Percentiles rank a stretch among this genome's conserved stretches.
Evolutionary conservation across 2,329 filamentous ascomycete genomes (phyloP).

Genomic region (Capronia americana): DNA sequence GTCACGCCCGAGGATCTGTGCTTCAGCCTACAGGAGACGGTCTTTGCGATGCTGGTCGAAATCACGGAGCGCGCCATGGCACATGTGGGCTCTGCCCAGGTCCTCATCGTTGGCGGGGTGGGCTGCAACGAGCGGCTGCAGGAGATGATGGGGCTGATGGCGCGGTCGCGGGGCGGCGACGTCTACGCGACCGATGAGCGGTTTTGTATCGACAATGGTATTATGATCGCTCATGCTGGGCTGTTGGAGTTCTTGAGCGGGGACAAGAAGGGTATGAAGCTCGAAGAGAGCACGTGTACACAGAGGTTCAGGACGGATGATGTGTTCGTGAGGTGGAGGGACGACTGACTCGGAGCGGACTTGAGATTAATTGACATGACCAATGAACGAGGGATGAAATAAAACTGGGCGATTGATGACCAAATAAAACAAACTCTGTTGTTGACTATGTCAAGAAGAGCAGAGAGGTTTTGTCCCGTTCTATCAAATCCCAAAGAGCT

Average conservation of each 20-base stretch:
- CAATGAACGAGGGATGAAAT: background rate
- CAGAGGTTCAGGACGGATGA: constrained; percentile 84
- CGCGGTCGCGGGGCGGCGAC: constrained; percentile 81
- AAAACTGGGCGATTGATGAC: background rate
- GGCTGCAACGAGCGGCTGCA: constrained; percentile 94
- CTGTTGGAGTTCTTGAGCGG: constrained; percentile 83
- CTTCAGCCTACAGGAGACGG: constrained; percentile 92
- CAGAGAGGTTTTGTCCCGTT: background rate
- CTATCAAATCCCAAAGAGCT: background rate
- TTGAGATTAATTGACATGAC: background rate
- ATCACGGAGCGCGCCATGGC: constrained; percentile 99
- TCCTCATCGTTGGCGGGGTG: constrained; percentile 93
- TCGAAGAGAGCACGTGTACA: constrained; percentile 84
- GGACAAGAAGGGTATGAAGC: constrained; percentile 64
- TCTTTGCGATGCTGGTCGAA: constrained; percentile 96
- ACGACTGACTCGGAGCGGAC: constrained; percentile 49
- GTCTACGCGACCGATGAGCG: constrained; percentile 96
- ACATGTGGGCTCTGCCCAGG: constrained; percentile 87
- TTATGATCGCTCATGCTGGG: constrained; percentile 99
- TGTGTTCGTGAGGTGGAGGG: constrained; percentile 79
- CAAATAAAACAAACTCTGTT: background rate
- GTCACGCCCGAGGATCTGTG: constrained; percentile 86
- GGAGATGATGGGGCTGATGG: constrained; percentile 99
- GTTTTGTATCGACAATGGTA: constrained; percentile 98
- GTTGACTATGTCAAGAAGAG: constrained; percentile 7